These are phyloP conservation scores for Amoebophrya sp. DNA, from an alignment of 169 alveolate species.

Conservation along the genomic window DNA sequence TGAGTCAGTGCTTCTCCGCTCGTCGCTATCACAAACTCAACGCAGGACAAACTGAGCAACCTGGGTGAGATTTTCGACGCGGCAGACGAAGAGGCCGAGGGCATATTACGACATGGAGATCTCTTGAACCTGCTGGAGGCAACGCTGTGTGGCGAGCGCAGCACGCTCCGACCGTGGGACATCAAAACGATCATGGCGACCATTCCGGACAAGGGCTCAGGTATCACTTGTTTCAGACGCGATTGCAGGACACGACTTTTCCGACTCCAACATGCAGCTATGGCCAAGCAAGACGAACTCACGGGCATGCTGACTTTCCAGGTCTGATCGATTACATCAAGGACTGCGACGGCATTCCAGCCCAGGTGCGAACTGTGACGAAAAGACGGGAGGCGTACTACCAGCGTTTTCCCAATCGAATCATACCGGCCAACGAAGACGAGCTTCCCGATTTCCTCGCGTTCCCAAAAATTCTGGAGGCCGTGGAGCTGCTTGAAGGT, in stretches of 20 bases:
- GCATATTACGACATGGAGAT: background rate
- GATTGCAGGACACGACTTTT: too few species aligned
- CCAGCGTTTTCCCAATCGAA: background rate
- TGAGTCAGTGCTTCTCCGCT: background rate
- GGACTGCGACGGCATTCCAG: background rate
- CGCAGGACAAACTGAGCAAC: background rate
- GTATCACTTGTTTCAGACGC: too few species aligned
- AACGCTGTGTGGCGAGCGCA: background rate
- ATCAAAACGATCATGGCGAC: background rate
- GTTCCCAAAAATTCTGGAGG: background rate
- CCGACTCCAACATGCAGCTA: too few species aligned
- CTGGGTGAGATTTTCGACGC: background rate
- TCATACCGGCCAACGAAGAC: too few species aligned
- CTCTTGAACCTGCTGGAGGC: background rate
- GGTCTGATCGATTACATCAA: background rate
- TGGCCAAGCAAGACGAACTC: too few species aligned
- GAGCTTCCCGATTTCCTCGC: background rate
- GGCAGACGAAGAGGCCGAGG: background rate
- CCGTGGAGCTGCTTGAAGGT: background rate
- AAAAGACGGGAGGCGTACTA: background rate
- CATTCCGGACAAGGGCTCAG: background rate
- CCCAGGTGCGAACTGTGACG: background rate
- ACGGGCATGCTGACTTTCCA: too few species aligned
- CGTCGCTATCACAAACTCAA: background rate
- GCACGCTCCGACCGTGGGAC: background rate